Percentiles rank a stretch among this genome's conserved stretches.
Evolutionary conservation across 225 moss, liverwort and hornwort genomes (phyloP).

Genomic region (Takakia lepidozioides): DNA sequence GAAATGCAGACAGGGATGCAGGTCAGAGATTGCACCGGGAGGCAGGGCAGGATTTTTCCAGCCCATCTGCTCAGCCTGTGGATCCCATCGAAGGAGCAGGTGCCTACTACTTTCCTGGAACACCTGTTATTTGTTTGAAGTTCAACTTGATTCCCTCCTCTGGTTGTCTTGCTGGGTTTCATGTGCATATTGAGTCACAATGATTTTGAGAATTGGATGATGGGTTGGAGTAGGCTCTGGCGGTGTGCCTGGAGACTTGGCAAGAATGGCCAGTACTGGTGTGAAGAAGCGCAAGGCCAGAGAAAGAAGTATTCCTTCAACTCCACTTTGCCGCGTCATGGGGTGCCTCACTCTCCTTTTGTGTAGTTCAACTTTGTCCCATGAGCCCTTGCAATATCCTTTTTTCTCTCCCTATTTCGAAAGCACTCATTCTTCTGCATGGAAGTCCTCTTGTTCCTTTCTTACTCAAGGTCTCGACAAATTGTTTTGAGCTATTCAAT

Average conservation of each 20-base stretch:
- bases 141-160: too few relatives aligned
- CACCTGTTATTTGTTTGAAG: background rate
- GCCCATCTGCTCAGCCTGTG: too few relatives aligned
- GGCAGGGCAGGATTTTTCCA: too few relatives aligned
- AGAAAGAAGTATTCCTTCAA: slow-evolving; percentile 87
- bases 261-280: slow-evolving; percentile 10
- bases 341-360: too few relatives aligned
- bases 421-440: slow-evolving; percentile 5
- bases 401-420: slow-evolving; percentile 6
- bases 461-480: too few relatives aligned
- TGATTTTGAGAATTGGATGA: slow-evolving; percentile 1
- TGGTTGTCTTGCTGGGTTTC: slow-evolving; percentile 1
- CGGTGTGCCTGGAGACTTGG: slow-evolving; percentile 1
- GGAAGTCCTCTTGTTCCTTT: background rate
- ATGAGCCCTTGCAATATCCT: too few relatives aligned
- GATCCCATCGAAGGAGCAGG: slow-evolving; percentile 24
- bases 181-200: background rate
- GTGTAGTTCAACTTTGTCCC: too few relatives aligned
- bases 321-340: slow-evolving; percentile 71
- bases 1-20: too few relatives aligned
- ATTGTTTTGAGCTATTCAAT: background rate
- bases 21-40: too few relatives aligned
- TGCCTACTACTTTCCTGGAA: slow-evolving; percentile 3
- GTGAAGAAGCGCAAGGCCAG: slow-evolving; percentile 72
- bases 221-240: slow-evolving; percentile 9